Percentiles rank a stretch among this genome's conserved stretches.
These are phyloP conservation scores for Chrysoporthe austroafricana DNA, from an alignment of 2,329 filamentous ascomycete species.

Conservation along the genomic window DNA sequence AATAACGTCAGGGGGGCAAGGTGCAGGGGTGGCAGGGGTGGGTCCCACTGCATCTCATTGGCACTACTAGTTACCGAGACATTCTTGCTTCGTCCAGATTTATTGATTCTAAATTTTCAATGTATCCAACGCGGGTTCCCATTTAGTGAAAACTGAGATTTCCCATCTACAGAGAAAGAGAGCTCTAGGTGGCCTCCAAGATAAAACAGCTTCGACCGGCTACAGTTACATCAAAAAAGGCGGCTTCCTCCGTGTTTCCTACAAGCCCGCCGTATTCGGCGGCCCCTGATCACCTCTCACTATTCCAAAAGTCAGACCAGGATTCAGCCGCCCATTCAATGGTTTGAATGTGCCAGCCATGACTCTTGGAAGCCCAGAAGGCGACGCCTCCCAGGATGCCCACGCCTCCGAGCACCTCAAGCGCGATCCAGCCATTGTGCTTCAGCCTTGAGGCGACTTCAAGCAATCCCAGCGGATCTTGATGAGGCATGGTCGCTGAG, in stretches of 20 bases:
- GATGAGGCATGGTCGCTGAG: constrained; percentile 41
- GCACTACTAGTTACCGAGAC: not conserved
- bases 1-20: not conserved
- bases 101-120: not conserved
- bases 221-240: constrained; percentile 1
- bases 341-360: constrained; percentile 35
- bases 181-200: not conserved
- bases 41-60: not conserved
- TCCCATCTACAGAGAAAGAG: constrained; percentile 6
- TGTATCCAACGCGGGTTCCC: not conserved
- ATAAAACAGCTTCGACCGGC: not conserved
- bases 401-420: constrained; percentile 76
- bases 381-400: constrained; percentile 75
- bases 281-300: constrained; percentile 26
- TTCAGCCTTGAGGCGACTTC: constrained; percentile 69
- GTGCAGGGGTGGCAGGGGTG: not conserved
- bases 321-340: constrained; percentile 36
- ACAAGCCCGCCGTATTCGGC: not conserved
- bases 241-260: not conserved
- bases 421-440: constrained; percentile 65
- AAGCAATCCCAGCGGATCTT: constrained; percentile 81
- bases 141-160: constrained; percentile 10
- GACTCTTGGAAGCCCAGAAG: constrained; percentile 55
- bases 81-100: not conserved
- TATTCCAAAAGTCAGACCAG: constrained; percentile 38